phyloP scores from a whole-genome alignment of 2,329 filamentous ascomycete species.

The Zymoseptoria pseudotritici region DNA sequence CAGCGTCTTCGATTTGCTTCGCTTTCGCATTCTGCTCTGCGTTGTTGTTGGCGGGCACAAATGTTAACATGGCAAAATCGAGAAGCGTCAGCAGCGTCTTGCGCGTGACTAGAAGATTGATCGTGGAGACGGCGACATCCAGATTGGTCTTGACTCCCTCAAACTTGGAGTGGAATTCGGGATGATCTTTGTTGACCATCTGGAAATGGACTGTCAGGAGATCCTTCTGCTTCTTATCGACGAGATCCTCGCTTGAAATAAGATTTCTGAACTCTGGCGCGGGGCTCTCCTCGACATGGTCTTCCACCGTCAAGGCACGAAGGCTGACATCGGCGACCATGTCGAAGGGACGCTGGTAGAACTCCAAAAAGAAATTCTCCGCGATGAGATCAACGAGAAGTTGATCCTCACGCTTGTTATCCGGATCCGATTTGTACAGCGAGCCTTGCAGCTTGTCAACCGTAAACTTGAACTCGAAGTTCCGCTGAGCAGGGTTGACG shows the following conservation, averaged over 20 bases:
- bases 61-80: slow-evolving; percentile 90
- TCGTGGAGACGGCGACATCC: slow-evolving; percentile 83
- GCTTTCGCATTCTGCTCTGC: slow-evolving; percentile 11
- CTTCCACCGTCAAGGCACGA: slow-evolving; percentile 79
- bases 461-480: slow-evolving; percentile 94
- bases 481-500: slow-evolving; percentile 70
- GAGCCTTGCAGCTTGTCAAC: slow-evolving; percentile 92
- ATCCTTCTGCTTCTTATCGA: slow-evolving; percentile 64
- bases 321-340: slow-evolving; percentile 89
- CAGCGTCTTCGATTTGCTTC: slow-evolving; percentile 20
- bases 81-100: slow-evolving; percentile 85
- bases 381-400: slow-evolving; percentile 87
- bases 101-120: slow-evolving; percentile 90
- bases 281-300: slow-evolving; percentile 83
- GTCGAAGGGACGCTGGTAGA: slow-evolving; percentile 81
- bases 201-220: slow-evolving; percentile 84
- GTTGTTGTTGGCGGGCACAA: slow-evolving; percentile 45
- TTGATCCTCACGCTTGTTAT: slow-evolving; percentile 66
- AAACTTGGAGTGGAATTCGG: slow-evolving; percentile 85
- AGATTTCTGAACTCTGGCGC: slow-evolving; percentile 92
- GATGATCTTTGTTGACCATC: slow-evolving; percentile 81
- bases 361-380: slow-evolving; percentile 78
- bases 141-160: slow-evolving; percentile 92
- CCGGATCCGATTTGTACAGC: slow-evolving; percentile 76
- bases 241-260: slow-evolving; percentile 76